Evolutionary conservation across 441 rosid genomes (phyloP), one percentile per base, ranked within the genome.

Genomic region (Arabidopsis lyrata): DNA sequence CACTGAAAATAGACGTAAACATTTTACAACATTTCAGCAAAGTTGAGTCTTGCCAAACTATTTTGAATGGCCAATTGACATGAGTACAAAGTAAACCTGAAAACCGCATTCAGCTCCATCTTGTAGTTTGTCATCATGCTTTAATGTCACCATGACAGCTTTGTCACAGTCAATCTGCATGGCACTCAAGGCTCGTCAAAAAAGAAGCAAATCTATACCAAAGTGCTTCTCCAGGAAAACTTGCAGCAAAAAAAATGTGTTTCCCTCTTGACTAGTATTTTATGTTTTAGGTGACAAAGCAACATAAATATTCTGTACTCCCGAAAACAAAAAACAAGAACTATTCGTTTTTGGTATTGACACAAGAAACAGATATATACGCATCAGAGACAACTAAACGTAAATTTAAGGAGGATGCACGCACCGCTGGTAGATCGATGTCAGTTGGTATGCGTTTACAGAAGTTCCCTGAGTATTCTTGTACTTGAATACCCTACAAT

Each of bases 131-230:
- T 96, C 98, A 77, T 94, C 99, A 79, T 96, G 98, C 81, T 96
- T 96, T 79, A 96, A 77, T 34, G 95, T 87, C 77, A 96, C 99
- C 96, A 94, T 80, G 20, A 96, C 78, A 75, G 96, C 86, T 88
- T 96, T 94, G 87, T 94, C 97, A 77, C 98, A 94, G 78, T 96
- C 99, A 81, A 92, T 92, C 98, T 96, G 97, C 84, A 87, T 39
- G 67, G 61, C 45, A 63, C 41, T 42, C 57, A 47, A 55, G 39
- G 20, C 58, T 63, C 59, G 53, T 78, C 63, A 70, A 60, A 57
- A 48, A n/a, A 32, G 29, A 63, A 16, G 27, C 22, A 45, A 73
- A 56, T 24, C 32, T 24, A 56, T 47, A 65, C 42, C 34, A 49
- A 65, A 56, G 31, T 11, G 39, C 7, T 32, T 36, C 48, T 64